phyloP scores from a whole-genome alignment of 345 rosid genomes.

The Syzygium grande region DNA sequence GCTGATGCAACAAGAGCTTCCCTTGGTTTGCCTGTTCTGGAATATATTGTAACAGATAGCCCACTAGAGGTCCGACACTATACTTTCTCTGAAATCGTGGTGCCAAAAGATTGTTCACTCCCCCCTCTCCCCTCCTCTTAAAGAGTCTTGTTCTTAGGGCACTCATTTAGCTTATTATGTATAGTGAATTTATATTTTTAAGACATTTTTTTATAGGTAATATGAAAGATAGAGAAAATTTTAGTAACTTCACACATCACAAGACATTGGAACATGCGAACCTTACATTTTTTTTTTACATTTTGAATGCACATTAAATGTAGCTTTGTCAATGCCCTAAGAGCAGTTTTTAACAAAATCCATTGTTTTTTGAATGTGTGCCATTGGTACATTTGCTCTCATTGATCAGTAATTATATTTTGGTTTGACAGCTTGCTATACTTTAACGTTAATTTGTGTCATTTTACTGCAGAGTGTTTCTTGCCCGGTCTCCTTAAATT shows the following conservation, averaged over 20 bases:
- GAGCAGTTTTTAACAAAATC: not conserved
- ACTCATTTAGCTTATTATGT: not conserved
- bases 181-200: not conserved
- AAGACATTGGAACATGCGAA: not conserved
- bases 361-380: not conserved
- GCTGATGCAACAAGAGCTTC: conserved; percentile 70
- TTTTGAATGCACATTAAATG: not conserved
- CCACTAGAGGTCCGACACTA: conserved; percentile 25
- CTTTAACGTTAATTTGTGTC: not conserved
- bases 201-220: not conserved
- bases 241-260: not conserved
- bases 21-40: conserved; percentile 61
- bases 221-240: not conserved
- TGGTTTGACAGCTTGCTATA: not conserved
- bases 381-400: not conserved
- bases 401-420: not conserved
- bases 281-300: not conserved
- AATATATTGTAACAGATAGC: conserved; percentile 38
- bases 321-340: not conserved
- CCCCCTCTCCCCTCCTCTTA: not conserved
- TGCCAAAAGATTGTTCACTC: not conserved
- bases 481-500: not conserved
- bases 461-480: not conserved
- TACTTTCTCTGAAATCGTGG: not conserved
- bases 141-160: not conserved